These are phyloP conservation scores for cucumber (Cucumis sativus) DNA, from an alignment of 306 rosid genomes.

Conservation along the genomic window DNA sequence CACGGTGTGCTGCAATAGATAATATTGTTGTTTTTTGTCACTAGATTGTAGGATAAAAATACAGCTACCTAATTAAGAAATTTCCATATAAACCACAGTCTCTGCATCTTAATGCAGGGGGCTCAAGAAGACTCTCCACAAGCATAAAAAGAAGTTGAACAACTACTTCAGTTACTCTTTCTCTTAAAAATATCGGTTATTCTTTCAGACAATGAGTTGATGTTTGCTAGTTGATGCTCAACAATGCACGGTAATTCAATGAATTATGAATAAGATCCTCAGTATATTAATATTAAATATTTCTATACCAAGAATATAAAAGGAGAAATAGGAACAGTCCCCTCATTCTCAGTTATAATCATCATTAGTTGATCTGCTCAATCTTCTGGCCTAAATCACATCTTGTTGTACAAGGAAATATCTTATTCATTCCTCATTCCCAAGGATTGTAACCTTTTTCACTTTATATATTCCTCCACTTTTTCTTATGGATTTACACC, in stretches of 20 bases:
- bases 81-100: background rate
- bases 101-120: background rate
- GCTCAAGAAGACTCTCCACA: background rate
- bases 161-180: background rate
- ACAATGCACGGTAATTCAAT: background rate
- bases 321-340: background rate
- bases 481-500: background rate
- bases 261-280: background rate
- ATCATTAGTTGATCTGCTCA: background rate
- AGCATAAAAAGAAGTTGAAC: conserved; percentile 1
- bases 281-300: background rate
- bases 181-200: background rate
- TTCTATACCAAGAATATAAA: background rate
- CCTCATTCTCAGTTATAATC: background rate
- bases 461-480: background rate
- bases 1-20: background rate
- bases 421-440: background rate
- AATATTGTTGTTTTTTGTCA: background rate
- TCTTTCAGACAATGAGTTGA: background rate
- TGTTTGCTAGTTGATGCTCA: background rate
- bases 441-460: background rate
- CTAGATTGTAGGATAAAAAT: background rate
- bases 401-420: background rate
- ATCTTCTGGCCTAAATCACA: background rate
- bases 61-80: background rate